phyloP scores from a whole-genome alignment of 805 yeast genomes.

The Martiniozyma abietophila region DNA sequence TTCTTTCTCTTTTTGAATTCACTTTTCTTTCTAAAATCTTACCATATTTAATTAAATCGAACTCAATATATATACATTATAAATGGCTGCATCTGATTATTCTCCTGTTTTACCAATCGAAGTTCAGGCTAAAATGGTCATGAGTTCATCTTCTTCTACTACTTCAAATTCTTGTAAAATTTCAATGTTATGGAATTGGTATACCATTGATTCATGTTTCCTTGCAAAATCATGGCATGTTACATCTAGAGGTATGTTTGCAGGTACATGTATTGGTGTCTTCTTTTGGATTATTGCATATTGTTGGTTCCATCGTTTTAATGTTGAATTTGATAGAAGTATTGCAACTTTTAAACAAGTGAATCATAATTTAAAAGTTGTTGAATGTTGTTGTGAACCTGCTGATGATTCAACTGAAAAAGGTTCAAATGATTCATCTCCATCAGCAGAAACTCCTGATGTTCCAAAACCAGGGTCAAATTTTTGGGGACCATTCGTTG shows the following conservation, averaged over 20 bases:
- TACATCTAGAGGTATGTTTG: conserved; percentile 48
- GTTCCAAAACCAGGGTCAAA: conserved; percentile 10
- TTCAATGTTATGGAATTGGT: conserved; percentile 67
- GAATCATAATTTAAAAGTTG: conserved; percentile 3
- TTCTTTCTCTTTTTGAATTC: too few species aligned
- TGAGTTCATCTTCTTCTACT: conserved; percentile 6
- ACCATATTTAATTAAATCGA: too few species aligned
- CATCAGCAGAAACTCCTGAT: background rate
- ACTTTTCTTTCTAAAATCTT: too few species aligned
- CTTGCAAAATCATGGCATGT: conserved; percentile 58
- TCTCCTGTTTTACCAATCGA: conserved; percentile 9
- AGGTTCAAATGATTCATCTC: background rate
- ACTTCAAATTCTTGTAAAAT: conserved; percentile 16
- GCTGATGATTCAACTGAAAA: background rate
- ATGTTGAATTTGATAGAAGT: conserved; percentile 42
- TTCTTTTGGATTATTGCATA: conserved; percentile 47
- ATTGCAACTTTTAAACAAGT: conserved; percentile 19
- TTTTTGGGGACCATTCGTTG: conserved; percentile 16
- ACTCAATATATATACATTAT: too few species aligned
- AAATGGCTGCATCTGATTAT: too few species aligned
- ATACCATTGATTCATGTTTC: conserved; percentile 57
- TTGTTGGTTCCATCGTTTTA: conserved; percentile 47
- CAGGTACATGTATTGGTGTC: conserved; percentile 68
- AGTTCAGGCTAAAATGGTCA: conserved; percentile 13
- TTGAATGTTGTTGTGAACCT: conserved; percentile 6